Evolutionary conservation across 345 rosid species (phyloP).

Genomic region (Lepidium africanum): DNA sequence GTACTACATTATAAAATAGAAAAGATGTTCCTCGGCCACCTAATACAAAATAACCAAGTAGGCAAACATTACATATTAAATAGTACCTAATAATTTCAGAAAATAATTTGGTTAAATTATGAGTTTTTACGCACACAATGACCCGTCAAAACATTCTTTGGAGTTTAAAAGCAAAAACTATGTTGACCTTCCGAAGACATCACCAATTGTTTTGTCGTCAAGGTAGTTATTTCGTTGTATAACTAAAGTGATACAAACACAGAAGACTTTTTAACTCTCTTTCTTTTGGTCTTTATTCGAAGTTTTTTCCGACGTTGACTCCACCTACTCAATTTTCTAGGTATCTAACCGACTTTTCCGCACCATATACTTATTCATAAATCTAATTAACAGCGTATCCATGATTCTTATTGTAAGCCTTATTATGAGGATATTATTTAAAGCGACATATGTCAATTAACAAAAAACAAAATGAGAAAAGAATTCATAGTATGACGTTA

Average conservation of each 20-base stretch:
- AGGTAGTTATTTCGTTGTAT: neutral
- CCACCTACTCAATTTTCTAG: constrained; percentile 7
- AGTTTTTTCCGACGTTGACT: constrained; percentile 17
- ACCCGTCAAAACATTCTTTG: constrained; percentile 5
- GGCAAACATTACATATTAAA: neutral
- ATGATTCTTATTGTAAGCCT: neutral
- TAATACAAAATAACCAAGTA: constrained; percentile 11
- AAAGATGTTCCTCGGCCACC: constrained; percentile 23
- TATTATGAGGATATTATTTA: neutral
- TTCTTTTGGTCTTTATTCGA: constrained; percentile 17
- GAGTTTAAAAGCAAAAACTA: neutral
- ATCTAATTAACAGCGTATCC: neutral
- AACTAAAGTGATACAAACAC: neutral
- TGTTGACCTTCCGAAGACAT: constrained; percentile 21
- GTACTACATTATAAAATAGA: neutral
- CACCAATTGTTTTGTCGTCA: neutral
- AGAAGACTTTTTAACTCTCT: neutral
- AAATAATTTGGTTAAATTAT: neutral
- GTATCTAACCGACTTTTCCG: constrained; percentile 14
- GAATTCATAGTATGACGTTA: neutral
- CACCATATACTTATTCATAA: neutral
- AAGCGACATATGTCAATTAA: neutral
- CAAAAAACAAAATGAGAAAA: too few species aligned
- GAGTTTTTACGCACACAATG: neutral
- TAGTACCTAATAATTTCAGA: neutral